phyloP scores from a whole-genome alignment of 1,284 basidiomycete genomes.

The Paramarasmius palmivorus region DNA sequence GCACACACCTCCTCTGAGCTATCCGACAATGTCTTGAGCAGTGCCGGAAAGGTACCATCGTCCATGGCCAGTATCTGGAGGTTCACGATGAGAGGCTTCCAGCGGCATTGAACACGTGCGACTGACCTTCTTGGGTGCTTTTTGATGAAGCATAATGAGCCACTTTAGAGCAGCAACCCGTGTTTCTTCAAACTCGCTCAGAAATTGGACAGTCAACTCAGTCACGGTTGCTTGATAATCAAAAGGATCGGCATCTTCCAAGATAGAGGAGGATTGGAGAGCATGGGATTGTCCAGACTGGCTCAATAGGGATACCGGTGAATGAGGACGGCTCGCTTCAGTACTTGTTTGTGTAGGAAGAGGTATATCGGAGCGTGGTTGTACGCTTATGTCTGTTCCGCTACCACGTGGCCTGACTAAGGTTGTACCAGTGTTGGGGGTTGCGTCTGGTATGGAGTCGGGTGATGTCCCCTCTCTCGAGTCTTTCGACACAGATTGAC shows the following conservation, averaged over 20 bases:
- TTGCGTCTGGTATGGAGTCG: conserved; percentile 37
- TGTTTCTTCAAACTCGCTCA: conserved; percentile 97
- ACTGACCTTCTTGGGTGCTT: conserved; percentile 90
- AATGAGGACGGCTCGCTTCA: conserved; percentile 52
- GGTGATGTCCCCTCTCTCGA: conserved; percentile 45
- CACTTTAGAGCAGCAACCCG: conserved; percentile 95
- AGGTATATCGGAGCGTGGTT: conserved; percentile 24
- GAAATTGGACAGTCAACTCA: conserved; percentile 89
- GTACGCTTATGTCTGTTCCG: conserved; percentile 29
- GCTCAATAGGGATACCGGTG: conserved; percentile 49
- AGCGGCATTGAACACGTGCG: too few species aligned
- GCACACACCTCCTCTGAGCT: conserved; percentile 86
- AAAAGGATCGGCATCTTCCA: conserved; percentile 76
- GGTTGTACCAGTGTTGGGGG: conserved; percentile 21
- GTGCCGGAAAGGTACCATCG: conserved; percentile 93
- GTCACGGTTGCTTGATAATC: conserved; percentile 94
- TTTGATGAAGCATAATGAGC: conserved; percentile 98
- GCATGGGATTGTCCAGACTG: conserved; percentile 31
- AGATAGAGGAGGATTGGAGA: conserved; percentile 27
- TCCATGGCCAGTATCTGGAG: conserved; percentile 93
- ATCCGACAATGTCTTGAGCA: conserved; percentile 96
- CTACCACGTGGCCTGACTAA: conserved; percentile 26
- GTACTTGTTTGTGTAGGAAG: conserved; percentile 12
- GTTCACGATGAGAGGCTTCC: too few species aligned
- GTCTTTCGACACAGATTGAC: conserved; percentile 44